A percentile compares a stretch with the other conserved stretches of the same genome.
These are phyloP conservation scores for Phoma sp. DNA, from an alignment of 2,329 filamentous ascomycete species.

Conservation along the genomic window DNA sequence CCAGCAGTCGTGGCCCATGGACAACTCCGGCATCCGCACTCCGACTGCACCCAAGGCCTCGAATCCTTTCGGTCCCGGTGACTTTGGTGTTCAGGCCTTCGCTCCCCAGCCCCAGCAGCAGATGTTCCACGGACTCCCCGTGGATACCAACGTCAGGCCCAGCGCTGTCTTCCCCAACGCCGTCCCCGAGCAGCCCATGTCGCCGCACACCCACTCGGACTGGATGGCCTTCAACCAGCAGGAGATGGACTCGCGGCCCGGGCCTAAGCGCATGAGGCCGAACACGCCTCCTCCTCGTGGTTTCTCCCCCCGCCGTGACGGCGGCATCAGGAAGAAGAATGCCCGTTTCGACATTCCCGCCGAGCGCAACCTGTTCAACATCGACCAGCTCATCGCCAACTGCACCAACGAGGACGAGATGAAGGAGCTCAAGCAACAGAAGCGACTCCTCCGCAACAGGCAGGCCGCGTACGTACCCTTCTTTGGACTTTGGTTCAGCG, in stretches of 20 bases:
- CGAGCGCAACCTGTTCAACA: constrained; percentile 91
- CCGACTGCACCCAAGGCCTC: constrained; percentile 76
- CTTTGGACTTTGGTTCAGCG: constrained; percentile 53
- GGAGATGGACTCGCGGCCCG: constrained; percentile 56
- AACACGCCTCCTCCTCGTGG: constrained; percentile 72
- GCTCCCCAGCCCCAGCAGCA: constrained; percentile 51
- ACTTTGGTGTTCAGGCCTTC: constrained; percentile 56
- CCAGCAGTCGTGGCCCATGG: constrained; percentile 66
- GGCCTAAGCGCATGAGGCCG: constrained; percentile 64
- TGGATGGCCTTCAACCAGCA: constrained; percentile 59
- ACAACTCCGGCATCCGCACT: constrained; percentile 73
- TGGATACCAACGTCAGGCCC: constrained; percentile 51
- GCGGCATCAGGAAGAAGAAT: constrained; percentile 98
- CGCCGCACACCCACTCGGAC: constrained; percentile 67
- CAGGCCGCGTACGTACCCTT: constrained; percentile 80
- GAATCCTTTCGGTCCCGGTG: constrained; percentile 63
- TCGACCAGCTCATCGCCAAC: constrained; percentile 88
- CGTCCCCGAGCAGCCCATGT: constrained; percentile 58
- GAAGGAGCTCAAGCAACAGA: constrained; percentile 98
- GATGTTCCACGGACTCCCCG: constrained; percentile 47
- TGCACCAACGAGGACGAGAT: constrained; percentile 90
- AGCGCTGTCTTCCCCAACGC: constrained; percentile 57
- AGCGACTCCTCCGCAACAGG: constrained; percentile 90
- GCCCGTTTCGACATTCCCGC: constrained; percentile 95
- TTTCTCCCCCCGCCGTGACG: constrained; percentile 77